Conservation (phyloP, 2,329 filamentous ascomycete species). For the Penicillium sp. region DNA sequence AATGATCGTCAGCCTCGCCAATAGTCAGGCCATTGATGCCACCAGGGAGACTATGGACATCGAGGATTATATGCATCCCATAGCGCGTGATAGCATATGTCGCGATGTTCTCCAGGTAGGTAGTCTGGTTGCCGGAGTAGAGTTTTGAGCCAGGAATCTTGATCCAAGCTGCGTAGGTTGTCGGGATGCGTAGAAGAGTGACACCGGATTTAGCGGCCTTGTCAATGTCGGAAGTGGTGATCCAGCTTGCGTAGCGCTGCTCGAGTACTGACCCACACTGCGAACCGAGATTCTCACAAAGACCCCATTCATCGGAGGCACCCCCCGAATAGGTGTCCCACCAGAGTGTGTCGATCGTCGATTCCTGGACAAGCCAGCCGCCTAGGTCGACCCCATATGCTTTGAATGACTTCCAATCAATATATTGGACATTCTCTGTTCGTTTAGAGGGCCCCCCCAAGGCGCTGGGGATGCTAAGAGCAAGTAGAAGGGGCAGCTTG, state of each 20-base stretch:
- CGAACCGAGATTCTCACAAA: slow-evolving; percentile 2
- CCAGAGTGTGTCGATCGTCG: slow-evolving; percentile 17
- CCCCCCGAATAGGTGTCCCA: slow-evolving; percentile 17
- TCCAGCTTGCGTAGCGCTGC: slow-evolving; percentile 4
- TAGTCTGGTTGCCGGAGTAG: slow-evolving; percentile 21
- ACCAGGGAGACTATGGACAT: slow-evolving; percentile 23
- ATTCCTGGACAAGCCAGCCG: slow-evolving; percentile 25
- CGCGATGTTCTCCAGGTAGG: slow-evolving; percentile 7
- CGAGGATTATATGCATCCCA: slow-evolving; percentile 25
- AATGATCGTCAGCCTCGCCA: slow-evolving; percentile 19
- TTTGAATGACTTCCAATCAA: slow-evolving; percentile 21
- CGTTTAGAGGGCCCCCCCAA: background rate
- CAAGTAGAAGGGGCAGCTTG: background rate
- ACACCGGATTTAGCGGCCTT: slow-evolving; percentile 1
- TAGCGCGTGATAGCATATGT: slow-evolving; percentile 21
- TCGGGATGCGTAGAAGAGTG: slow-evolving; percentile 8
- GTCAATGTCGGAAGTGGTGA: slow-evolving; percentile 7
- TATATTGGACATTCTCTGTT: slow-evolving; percentile 2
- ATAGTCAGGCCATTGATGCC: slow-evolving; percentile 21
- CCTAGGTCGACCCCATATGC: slow-evolving; percentile 23
- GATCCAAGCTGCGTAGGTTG: slow-evolving; percentile 13
- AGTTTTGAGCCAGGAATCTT: slow-evolving; percentile 21
- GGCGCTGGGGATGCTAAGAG: background rate
- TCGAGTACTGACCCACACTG: slow-evolving; percentile 8
- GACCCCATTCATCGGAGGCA: slow-evolving; percentile 22